Base-by-base conservation (phyloP, 371 early-diverging fungal genomes). In the Mortierella sp. region DNA sequence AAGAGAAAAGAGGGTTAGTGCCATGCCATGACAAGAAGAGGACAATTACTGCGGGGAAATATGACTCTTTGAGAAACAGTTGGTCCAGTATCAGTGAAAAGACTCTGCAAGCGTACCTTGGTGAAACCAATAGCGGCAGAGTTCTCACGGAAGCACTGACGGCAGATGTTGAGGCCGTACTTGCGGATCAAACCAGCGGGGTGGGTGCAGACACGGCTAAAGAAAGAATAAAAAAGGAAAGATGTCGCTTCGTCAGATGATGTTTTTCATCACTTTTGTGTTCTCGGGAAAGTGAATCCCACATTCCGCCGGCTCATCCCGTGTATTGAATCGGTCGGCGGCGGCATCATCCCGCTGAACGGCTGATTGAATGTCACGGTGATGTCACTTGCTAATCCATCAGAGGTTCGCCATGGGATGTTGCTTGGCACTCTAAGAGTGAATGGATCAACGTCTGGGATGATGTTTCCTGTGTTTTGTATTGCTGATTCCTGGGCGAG, bases 101-200 rank as follows among this genome's bases (percentile, higher is more conserved):
- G 58, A 29, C 29, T 31, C 58, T 13, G 29, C 19, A 7, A 19
- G 14, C 34, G 34, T 80, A 89, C 93, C 96, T 98, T 98, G 89
- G 90, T 89, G 93, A 99, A 99, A 83, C 99, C 99, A 91, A 99
- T 99, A 88, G 98, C 98, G 76, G 88, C 90, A 88, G 99, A 93
- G 91, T 99, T 96, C 92, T 99, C 98, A 91, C 99, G 98, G 96
- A 99, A 99, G 95, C 99, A 99, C 93, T 99, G 99, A 93, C 99
- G 97, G 95, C 99, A 99, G 86, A 99, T 91, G 94, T 98, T 95
- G 79, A 99, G 91, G 83, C 93, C 94, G 94, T 99, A 99, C 94
- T 99, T 99, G 93, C 99, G 98, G 92, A 99, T 99, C 86, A 99
- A 93, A 93, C 99, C 99, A 85, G 98, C 98, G 86, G 94, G 97